Percentiles rank a stretch among this genome's conserved stretches.
phyloP scores from a whole-genome alignment of 78 protist genomes.

The Blattamonas nauphoetae region DNA sequence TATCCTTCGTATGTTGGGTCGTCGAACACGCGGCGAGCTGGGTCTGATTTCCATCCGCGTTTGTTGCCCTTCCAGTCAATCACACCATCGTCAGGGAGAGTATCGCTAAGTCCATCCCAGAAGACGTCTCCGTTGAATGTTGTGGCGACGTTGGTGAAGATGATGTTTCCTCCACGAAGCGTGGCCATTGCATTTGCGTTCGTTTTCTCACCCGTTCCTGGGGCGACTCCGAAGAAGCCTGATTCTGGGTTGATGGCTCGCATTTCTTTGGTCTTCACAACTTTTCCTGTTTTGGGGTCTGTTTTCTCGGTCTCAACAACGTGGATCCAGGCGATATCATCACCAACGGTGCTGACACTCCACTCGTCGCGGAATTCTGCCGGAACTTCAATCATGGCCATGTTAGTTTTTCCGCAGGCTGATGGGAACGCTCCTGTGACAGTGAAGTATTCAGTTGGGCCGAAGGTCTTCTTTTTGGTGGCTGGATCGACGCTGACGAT shows the following conservation, averaged over 20 bases:
- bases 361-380: conserved; percentile 53
- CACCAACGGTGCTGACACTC: conserved; percentile 68
- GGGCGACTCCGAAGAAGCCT: conserved; percentile 91
- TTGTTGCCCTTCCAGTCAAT: conserved; percentile 54
- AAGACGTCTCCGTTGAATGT: conserved; percentile 73
- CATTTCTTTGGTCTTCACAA: no score
- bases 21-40: background rate
- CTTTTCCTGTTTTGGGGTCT: conserved; percentile 37
- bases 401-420: conserved; percentile 83
- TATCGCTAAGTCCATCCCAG: conserved; percentile 71
- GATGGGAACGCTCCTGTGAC: conserved; percentile 81
- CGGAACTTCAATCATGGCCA: conserved; percentile 60
- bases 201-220: conserved; percentile 63
- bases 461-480: conserved; percentile 40
- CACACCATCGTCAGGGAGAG: conserved; percentile 30
- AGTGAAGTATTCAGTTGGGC: background rate
- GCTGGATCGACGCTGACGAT: background rate
- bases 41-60: background rate
- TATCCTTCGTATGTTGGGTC: no score
- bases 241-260: conserved; percentile 76
- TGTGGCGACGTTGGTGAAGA: conserved; percentile 75
- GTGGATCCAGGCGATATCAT: conserved; percentile 86
- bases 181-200: conserved; percentile 63
- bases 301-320: no score
- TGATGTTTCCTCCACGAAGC: conserved; percentile 37